A percentile compares a stretch with the other conserved stretches of the same genome.
Evolutionary conservation across 2,329 filamentous ascomycete species (phyloP).

Genomic region (Ampelomyces quisqualis): DNA sequence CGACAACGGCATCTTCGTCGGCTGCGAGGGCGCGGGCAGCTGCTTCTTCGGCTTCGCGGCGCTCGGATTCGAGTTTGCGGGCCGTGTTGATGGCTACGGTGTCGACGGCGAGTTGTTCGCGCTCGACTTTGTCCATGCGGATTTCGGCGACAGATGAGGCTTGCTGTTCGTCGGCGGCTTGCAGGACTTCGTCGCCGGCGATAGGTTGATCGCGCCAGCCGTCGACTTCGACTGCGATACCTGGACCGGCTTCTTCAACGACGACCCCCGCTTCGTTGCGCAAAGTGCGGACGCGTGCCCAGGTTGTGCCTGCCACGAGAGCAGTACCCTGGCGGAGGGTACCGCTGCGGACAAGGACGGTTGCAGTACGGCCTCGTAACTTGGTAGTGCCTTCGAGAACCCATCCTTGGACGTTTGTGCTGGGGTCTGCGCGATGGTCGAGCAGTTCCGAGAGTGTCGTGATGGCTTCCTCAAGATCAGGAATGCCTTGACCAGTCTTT

Average conservation of each 20-base stretch:
- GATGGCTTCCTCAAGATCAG: slow-evolving; percentile 87
- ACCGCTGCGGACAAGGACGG: slow-evolving; percentile 82
- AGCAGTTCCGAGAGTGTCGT: slow-evolving; percentile 83
- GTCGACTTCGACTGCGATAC: slow-evolving; percentile 86
- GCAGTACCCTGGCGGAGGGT: slow-evolving; percentile 78
- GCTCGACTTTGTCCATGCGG: slow-evolving; percentile 69
- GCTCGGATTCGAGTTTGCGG: slow-evolving; percentile 59
- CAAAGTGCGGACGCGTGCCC: slow-evolving; percentile 80
- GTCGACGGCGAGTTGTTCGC: slow-evolving; percentile 64
- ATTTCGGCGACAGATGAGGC: slow-evolving; percentile 78
- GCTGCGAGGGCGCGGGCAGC: slow-evolving; percentile 32
- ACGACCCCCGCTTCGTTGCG: slow-evolving; percentile 79
- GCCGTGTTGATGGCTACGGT: slow-evolving; percentile 76
- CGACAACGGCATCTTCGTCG: slow-evolving; percentile 29
- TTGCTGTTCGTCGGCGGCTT: slow-evolving; percentile 74
- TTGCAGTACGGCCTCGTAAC: slow-evolving; percentile 78
- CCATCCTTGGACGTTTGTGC: slow-evolving; percentile 86
- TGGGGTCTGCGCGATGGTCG: slow-evolving; percentile 78
- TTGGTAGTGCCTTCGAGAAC: slow-evolving; percentile 90
- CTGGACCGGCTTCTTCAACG: slow-evolving; percentile 74
- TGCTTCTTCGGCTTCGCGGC: slow-evolving; percentile 60
- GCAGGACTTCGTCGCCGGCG: slow-evolving; percentile 83
- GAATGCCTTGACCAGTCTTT: slow-evolving; percentile 90
- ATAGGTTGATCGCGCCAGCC: slow-evolving; percentile 89
- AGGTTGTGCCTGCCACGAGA: slow-evolving; percentile 84